phyloP scores from a whole-genome alignment of 73 alveolate genomes.

The Symbiodinium natans region DNA sequence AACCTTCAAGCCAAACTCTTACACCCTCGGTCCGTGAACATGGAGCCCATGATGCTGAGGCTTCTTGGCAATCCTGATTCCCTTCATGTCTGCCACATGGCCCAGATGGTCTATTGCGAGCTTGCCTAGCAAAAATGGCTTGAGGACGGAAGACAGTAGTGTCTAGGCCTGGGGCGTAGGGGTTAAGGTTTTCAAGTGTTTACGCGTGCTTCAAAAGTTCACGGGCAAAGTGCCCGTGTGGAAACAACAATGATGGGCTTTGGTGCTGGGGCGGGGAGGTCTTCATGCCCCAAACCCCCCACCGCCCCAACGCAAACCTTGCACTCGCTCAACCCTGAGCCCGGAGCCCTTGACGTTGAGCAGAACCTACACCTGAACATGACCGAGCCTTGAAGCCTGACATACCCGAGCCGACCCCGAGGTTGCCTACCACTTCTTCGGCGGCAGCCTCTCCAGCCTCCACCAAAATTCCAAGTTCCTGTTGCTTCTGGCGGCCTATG shows the following conservation, averaged over 20 bases:
- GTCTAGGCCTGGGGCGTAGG: too few species aligned
- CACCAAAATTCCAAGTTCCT: neutral
- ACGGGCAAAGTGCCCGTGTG: too few species aligned
- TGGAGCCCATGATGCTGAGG: neutral
- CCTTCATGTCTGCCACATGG: neutral
- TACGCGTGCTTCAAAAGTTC: too few species aligned
- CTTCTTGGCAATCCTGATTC: slow-evolving; percentile 21
- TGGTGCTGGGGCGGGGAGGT: too few species aligned
- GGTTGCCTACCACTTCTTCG: slow-evolving; percentile 19
- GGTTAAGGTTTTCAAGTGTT: too few species aligned
- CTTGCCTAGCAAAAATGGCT: too few species aligned
- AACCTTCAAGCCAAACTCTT: too few species aligned
- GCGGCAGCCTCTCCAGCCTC: neutral
- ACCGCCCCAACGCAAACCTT: neutral
- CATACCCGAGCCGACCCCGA: neutral
- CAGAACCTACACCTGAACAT: neutral
- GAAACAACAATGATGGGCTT: too few species aligned
- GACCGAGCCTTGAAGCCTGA: neutral
- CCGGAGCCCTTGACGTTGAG: neutral
- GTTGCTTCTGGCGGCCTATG: neutral
- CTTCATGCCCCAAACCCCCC: too few species aligned
- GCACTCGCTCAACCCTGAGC: neutral
- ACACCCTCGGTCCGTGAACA: too few species aligned
- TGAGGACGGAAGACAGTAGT: too few species aligned
- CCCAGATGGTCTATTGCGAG: neutral